Base-by-base conservation (phyloP, 2,329 filamentous ascomycete species). In the Rutstroemia sp. region DNA sequence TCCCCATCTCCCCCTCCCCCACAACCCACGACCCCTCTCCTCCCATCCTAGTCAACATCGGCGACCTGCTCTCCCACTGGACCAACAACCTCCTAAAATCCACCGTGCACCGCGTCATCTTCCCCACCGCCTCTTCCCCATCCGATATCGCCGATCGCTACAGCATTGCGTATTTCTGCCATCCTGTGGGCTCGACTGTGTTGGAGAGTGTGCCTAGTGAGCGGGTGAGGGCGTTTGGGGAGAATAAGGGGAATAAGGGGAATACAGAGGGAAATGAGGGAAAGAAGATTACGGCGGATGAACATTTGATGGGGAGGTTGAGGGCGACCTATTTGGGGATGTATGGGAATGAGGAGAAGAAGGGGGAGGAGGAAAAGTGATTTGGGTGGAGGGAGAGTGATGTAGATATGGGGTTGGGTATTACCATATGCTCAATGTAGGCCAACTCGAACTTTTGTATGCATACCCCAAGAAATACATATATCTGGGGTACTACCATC, bases 61-160 rank as follows among this genome's bases (percentile, higher is more conserved):
- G 84, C 0, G 86, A 89, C 67, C 64, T 88, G 37, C 73, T 89
- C 14, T 87, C 83, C 37, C 94, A 95, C 71, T 97, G 92, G 92
- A 97, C 94, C 1, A 87, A 88, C 62, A 91, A 92, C 0, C 72
- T 96, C 48, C 78, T 97, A 61, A 87, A 90, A 65, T 91, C 86
- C 64, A 96, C 92, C 0, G 83, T 96, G 5, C 94, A 97, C 69
- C 78, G 92, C 10, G 94, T 97, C 30, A 83, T 92, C 0, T 94
- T 96, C 62, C 78, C 79, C 1, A 54, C 65, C 69, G 27, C 27
- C 18, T 19, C 21, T 5, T 18, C 23, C 5, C 39, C 49, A 7
- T 23, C 37, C 8, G 53, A 55, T 42, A 55, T 44, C 18, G 19
- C 18, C 27, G 75, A 81, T 58, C 73, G 85, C 49, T 87, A 87